phyloP scores from a whole-genome alignment of 2,329 filamentous ascomycete species.

The Nakataea oryzae region DNA sequence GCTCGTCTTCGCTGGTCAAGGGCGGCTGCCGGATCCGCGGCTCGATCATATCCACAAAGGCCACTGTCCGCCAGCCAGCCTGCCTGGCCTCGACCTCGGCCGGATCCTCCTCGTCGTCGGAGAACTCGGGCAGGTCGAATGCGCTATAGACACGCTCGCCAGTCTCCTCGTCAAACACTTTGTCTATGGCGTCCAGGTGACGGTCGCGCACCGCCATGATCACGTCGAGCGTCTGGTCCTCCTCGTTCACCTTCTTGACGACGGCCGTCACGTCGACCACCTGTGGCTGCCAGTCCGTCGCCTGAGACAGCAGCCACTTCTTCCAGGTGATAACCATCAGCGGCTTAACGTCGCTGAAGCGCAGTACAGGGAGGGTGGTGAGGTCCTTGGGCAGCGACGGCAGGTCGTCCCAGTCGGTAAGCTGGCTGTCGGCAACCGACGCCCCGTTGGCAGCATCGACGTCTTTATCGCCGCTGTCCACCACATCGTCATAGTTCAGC shows the following conservation, averaged over 20 bases:
- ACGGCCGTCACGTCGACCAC: constrained; percentile 56
- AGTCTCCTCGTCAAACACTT: constrained; percentile 52
- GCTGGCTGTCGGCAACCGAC: constrained; percentile 24
- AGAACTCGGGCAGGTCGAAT: constrained; percentile 60
- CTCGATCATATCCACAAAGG: constrained; percentile 55
- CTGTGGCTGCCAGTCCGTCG: constrained; percentile 57
- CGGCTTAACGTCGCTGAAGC: constrained; percentile 32
- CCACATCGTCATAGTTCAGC: constrained; percentile 29
- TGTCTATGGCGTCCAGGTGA: constrained; percentile 41
- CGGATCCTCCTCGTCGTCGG: constrained; percentile 44
- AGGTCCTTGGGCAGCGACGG: constrained; percentile 50
- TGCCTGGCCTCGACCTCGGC: constrained; percentile 47
- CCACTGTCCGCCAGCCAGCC: constrained; percentile 49
- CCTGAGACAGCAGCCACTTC: constrained; percentile 47
- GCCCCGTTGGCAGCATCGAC: background rate
- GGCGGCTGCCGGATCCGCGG: constrained; percentile 50
- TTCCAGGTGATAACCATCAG: constrained; percentile 64
- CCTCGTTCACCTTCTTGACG: constrained; percentile 44
- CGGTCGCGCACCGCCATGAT: constrained; percentile 61
- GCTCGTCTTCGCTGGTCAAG: background rate
- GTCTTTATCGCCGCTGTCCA: constrained; percentile 8
- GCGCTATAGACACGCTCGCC: constrained; percentile 66
- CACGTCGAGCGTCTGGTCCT: constrained; percentile 42
- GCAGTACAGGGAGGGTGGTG: constrained; percentile 38
- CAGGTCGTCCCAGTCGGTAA: constrained; percentile 47